Evolutionary conservation across 768 basidiomycete genomes (phyloP), one percentile per base, ranked within the genome.

Genomic region (Hemileccinum rubropunctum): DNA sequence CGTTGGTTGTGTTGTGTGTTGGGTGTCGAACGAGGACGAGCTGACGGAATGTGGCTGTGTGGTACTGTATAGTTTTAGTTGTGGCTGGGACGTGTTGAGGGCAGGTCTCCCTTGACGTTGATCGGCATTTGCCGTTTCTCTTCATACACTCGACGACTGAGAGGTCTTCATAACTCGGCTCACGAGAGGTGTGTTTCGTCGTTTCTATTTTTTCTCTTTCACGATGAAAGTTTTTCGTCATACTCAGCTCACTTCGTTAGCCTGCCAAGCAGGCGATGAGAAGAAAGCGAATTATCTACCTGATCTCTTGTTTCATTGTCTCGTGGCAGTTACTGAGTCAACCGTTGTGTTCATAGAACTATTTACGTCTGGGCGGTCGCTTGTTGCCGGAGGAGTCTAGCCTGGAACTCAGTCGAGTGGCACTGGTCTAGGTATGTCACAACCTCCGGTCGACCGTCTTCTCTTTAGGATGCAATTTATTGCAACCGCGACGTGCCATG

Each of bases 241-340:
- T 75, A 80, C 80, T 81, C 80, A 82, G 80, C 80, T 82, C 80
- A 82, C 80, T 80, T 81, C 80, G 80, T 81, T 45, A n/a, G 73
- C 52, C 66, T 69, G 67, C 75, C 65, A 50, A 46, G 58, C 57
- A 57, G 76, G 70, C 68, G 54, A 75, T 76, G 80, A 81, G 80
- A 82, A 76, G 69, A 78, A 76, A 47, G 57, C 74, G 73, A 67
- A 68, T 65, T 52, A 50, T 52, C 64, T 56, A 1, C 57, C 68
- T 80, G 78, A 80, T 46, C 49, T 35, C 43, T 44, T 49, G 23
- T 54, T 46, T 33, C 53, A 30, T 45, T 27, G 18, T 50, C 13
- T 8, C 3, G 21, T 17, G 23, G 17, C 15, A 14, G 27, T 33
- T n/a, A 32, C 58, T 58, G 54, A 52, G 3, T 20, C n/a, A 3